Evolutionary conservation across 2,329 filamentous ascomycete species (phyloP).

Genomic region (Saccharata proteae): DNA sequence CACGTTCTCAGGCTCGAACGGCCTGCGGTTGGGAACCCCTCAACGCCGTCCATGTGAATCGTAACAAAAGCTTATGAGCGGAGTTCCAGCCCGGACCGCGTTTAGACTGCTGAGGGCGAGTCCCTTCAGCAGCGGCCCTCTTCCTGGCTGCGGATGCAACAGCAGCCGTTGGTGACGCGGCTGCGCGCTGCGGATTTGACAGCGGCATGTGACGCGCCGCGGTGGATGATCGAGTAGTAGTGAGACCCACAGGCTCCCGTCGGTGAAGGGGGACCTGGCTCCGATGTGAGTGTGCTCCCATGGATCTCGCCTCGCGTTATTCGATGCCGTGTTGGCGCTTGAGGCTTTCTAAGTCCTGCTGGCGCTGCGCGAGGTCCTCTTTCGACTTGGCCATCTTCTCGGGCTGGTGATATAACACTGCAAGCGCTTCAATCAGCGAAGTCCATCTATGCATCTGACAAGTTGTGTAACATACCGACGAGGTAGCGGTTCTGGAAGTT

Average conservation of each 20-base stretch:
- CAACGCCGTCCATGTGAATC: constrained; percentile 10
- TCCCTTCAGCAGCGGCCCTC: too few relatives aligned
- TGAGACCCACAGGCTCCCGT: constrained; percentile 9
- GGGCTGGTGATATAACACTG: constrained; percentile 64
- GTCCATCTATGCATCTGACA: not conserved
- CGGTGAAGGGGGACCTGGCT: constrained; percentile 5
- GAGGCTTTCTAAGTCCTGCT: constrained; percentile 95
- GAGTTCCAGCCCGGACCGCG: constrained; percentile 9
- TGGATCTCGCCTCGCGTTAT: constrained; percentile 48
- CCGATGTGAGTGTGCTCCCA: constrained; percentile 18
- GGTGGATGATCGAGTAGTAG: constrained; percentile 1
- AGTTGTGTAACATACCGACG: constrained; percentile 56
- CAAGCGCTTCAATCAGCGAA: constrained; percentile 10
- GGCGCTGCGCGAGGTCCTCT: constrained; percentile 86
- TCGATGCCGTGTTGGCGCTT: constrained; percentile 98
- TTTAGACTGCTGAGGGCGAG: constrained; percentile 7
- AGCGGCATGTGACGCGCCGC: constrained; percentile 4
- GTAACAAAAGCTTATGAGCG: constrained; percentile 10
- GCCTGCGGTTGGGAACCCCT: constrained; percentile 9
- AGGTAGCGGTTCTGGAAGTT: constrained; percentile 99
- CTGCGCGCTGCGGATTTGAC: constrained; percentile 1
- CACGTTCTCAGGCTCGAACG: constrained; percentile 7
- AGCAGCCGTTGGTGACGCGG: constrained; percentile 1
- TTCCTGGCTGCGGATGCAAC: too few relatives aligned
- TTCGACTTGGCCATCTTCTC: constrained; percentile 76